Base-by-base conservation (phyloP, 306 rosid species). In the Rubus idaeus region DNA sequence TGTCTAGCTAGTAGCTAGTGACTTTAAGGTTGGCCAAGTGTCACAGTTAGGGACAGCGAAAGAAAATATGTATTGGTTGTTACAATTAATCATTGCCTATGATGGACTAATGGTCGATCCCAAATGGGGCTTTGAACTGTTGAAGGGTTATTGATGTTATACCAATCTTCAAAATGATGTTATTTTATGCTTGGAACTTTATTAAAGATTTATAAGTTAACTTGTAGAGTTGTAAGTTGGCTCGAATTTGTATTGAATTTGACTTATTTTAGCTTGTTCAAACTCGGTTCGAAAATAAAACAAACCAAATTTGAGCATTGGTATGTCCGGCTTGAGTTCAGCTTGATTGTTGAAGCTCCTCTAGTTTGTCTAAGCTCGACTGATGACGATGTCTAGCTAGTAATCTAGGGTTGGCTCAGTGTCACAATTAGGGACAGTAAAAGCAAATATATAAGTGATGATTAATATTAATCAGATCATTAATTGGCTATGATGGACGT, bases 1-100 rank as follows among this genome's bases (percentile, higher is more conserved):
- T 58, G 64, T 58, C 11, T 23, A 65, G 69, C 74, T 45, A 8
- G 47, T 23, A 65, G 69, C 74, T 45, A 8, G 47, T 51, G 73
- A 53, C 39, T 72, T 30, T 72, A n/a, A 56, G 62, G 62, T 51
- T 79, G 69, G 65, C 66, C 7, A 64, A 18, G 53, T 77, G 57
- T 44, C 71, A 42, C 40, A 2, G 51, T 58, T 68, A 26, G 40
- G 20, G 55, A 21, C 42, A 13, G 52, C 18, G 21, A 75, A 63
- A 75, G 63, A 9, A 20, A 11, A 2, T 62, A 4, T 40, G n/a
- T 75, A 20, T 18, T n/a, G 14, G 65, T 39, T 55, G 65, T 39
- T 55, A 21, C 72, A 3, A 37, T n/a, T 72, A 55, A 53, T 72
- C 52, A 55, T 72, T 55, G 47, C 6, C 58, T 53, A 72, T 55